phyloP scores from a whole-genome alignment of 2,329 filamentous ascomycete genomes.

The Ophiocordyceps camponoti-floridani region DNA sequence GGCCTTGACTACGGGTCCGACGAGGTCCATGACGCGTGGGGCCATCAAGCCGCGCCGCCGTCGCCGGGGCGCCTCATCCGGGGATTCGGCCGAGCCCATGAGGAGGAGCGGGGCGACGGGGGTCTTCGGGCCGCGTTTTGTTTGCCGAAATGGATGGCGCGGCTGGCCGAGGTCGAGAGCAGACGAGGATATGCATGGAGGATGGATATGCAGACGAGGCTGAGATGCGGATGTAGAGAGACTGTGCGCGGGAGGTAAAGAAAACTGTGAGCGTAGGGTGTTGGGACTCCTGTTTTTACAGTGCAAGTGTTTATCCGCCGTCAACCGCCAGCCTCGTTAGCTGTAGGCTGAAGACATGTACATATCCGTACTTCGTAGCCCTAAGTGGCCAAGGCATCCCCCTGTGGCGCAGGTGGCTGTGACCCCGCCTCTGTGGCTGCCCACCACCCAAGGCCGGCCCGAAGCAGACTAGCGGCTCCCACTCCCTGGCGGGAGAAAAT shows the following conservation, averaged over 20 bases:
- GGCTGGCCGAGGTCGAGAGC: background rate
- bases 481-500: slow-evolving; percentile 24
- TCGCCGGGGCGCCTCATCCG: slow-evolving; percentile 6
- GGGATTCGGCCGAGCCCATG: slow-evolving; percentile 5
- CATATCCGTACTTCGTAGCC: no score
- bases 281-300: no score
- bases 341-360: no score
- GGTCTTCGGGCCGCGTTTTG: background rate
- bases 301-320: no score
- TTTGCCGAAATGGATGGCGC: background rate
- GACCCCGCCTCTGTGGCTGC: background rate
- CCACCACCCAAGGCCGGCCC: slow-evolving; percentile 1
- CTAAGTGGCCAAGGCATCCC: no score
- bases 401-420: background rate
- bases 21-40: slow-evolving; percentile 23
- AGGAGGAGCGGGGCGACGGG: background rate
- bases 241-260: background rate
- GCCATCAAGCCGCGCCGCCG: slow-evolving; percentile 19
- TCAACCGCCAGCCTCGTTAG: no score
- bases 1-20: slow-evolving; percentile 36
- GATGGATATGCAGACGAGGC: background rate
- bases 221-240: background rate
- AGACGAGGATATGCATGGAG: background rate
- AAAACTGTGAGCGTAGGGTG: background rate
- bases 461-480: slow-evolving; percentile 19